Evolutionary conservation across 768 basidiomycete genomes (phyloP).

Genomic region (Tulasnella sp.): DNA sequence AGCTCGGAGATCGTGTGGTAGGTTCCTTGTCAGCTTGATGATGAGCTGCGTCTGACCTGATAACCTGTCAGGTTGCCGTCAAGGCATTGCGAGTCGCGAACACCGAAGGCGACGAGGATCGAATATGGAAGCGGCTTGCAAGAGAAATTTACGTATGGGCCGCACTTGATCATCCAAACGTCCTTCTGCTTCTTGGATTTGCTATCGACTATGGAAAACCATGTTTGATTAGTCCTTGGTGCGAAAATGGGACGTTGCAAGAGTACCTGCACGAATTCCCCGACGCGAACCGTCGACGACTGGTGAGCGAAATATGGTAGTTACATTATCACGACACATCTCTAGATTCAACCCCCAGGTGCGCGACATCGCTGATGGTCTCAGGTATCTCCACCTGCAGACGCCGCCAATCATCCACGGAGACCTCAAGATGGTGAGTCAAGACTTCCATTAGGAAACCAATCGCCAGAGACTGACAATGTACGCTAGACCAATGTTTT

Average conservation of each 20-base stretch:
- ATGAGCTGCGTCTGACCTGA: not conserved
- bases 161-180: not conserved
- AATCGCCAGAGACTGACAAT: too few species aligned
- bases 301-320: constrained; percentile 46
- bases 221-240: constrained; percentile 65
- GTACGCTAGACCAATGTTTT: too few species aligned
- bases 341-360: not conserved
- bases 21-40: not conserved
- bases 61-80: not conserved
- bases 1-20: not conserved
- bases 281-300: constrained; percentile 48
- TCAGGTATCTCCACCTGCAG: too few species aligned
- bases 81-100: not conserved
- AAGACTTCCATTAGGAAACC: not conserved
- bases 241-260: constrained; percentile 55
- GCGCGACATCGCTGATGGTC: not conserved
- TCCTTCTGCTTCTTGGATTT: not conserved
- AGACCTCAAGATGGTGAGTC: too few species aligned
- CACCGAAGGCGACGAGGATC: not conserved
- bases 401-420: too few species aligned
- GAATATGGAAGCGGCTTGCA: not conserved
- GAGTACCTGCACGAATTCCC: constrained; percentile 53
- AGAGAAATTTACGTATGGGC: not conserved
- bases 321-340: not conserved
- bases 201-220: not conserved